A percentile compares a stretch with the other conserved stretches of the same genome.
Conservation (phyloP, 805 yeast genomes). For the Yarrowia divulgata region DNA sequence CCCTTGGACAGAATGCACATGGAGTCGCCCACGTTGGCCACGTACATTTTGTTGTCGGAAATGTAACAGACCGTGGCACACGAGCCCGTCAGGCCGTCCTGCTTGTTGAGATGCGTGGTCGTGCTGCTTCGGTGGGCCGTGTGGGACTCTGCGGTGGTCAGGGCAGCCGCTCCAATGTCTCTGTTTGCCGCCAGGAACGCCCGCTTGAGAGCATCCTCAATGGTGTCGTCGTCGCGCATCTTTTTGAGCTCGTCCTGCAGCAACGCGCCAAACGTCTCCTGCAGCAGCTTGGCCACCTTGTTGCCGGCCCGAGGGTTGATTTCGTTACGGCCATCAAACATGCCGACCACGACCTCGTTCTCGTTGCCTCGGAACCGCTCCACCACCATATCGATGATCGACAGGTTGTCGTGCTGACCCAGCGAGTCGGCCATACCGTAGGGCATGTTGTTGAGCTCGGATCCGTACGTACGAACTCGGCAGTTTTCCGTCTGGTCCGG, state of each 20-base stretch:
- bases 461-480: slow-evolving; percentile 89
- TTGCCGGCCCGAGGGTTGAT: slow-evolving; percentile 48
- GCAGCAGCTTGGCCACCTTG: slow-evolving; percentile 69
- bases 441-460: slow-evolving; percentile 73
- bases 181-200: slow-evolving; percentile 82
- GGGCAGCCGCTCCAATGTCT: slow-evolving; percentile 67
- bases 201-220: slow-evolving; percentile 79
- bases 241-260: slow-evolving; percentile 71
- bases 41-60: slow-evolving; percentile 69
- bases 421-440: slow-evolving; percentile 92
- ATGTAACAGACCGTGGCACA: slow-evolving; percentile 83
- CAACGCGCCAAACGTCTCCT: slow-evolving; percentile 69
- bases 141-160: slow-evolving; percentile 50
- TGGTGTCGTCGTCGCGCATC: slow-evolving; percentile 56
- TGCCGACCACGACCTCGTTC: slow-evolving; percentile 78
- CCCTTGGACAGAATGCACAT: slow-evolving; percentile 78
- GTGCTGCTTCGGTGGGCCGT: slow-evolving; percentile 59
- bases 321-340: slow-evolving; percentile 82
- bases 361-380: slow-evolving; percentile 87
- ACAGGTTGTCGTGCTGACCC: slow-evolving; percentile 66
- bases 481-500: slow-evolving; percentile 87
- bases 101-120: slow-evolving; percentile 63
- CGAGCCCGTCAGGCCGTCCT: slow-evolving; percentile 82
- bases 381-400: slow-evolving; percentile 82
- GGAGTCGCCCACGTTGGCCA: slow-evolving; percentile 92